phyloP scores from a whole-genome alignment of 306 rosid species.

The Herpetospermum pedunculosum region DNA sequence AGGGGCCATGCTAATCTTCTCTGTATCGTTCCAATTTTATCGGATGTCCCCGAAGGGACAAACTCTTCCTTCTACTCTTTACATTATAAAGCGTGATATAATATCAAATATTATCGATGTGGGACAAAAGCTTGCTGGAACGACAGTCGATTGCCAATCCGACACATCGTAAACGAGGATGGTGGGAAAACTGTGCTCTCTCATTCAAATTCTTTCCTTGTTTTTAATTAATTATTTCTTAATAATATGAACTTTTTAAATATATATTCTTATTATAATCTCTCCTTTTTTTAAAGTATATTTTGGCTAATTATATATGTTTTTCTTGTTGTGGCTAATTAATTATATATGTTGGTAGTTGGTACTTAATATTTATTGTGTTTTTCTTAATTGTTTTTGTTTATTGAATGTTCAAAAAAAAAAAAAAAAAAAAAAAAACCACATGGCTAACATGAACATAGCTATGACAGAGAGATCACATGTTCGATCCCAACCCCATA shows the following conservation, averaged over 20 bases:
- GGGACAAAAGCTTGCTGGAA: background rate
- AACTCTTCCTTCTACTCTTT: fast-evolving
- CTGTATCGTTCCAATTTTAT: constrained; percentile 15
- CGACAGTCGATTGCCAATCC: background rate
- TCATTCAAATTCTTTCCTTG: background rate
- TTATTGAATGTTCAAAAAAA: background rate
- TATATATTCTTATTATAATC: background rate
- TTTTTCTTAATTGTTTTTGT: background rate
- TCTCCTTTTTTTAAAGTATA: too few relatives aligned
- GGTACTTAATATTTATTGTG: background rate
- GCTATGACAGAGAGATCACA: too few relatives aligned
- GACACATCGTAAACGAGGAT: background rate
- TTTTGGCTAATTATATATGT: background rate
- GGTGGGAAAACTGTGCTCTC: background rate
- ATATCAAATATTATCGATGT: background rate
- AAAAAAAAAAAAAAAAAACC: too few relatives aligned
- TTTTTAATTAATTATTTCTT: background rate
- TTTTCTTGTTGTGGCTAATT: too few relatives aligned
- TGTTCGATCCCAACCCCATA: too few relatives aligned
- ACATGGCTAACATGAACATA: too few relatives aligned
- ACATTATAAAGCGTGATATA: background rate
- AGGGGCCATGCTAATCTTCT: constrained; percentile 16
- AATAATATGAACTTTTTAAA: background rate
- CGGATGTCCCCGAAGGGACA: constrained; percentile 11
- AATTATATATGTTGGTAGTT: too few relatives aligned